Evolutionary conservation across 345 rosid species (phyloP).

Genomic region (Citrus trifoliata): DNA sequence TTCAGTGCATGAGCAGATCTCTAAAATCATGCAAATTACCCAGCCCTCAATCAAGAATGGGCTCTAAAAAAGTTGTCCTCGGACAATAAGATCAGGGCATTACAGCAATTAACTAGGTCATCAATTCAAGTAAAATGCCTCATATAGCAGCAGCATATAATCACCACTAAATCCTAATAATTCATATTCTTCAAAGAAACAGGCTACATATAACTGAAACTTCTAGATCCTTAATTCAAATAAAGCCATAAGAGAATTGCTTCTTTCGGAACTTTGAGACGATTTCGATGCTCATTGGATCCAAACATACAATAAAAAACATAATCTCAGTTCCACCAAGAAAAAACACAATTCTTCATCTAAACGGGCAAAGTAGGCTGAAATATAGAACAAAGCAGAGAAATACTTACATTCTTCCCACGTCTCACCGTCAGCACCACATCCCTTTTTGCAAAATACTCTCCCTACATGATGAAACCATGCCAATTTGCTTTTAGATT

Average conservation of each 20-base stretch:
- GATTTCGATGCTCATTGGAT: neutral
- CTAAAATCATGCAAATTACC: neutral
- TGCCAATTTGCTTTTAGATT: neutral
- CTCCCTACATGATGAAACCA: conserved; percentile 65
- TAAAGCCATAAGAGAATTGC: neutral
- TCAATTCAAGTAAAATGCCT: neutral
- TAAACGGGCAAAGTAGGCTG: neutral
- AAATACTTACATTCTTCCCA: conserved; percentile 91
- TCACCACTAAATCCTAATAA: neutral
- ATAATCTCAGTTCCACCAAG: neutral
- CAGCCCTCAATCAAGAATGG: neutral
- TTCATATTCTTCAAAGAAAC: neutral
- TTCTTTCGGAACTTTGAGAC: neutral
- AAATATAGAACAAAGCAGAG: conserved; percentile 8
- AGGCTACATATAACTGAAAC: neutral
- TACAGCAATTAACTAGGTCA: neutral
- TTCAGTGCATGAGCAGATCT: neutral
- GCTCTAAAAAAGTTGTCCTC: neutral
- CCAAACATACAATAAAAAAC: neutral
- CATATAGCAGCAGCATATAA: neutral
- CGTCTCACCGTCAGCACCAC: conserved; percentile 74
- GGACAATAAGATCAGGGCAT: neutral
- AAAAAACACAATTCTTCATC: neutral
- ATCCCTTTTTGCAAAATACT: conserved; percentile 98
- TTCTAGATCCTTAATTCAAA: neutral